Evolutionary conservation across 2,329 filamentous ascomycete genomes (phyloP).

Genomic region (Penicillium sp.): DNA sequence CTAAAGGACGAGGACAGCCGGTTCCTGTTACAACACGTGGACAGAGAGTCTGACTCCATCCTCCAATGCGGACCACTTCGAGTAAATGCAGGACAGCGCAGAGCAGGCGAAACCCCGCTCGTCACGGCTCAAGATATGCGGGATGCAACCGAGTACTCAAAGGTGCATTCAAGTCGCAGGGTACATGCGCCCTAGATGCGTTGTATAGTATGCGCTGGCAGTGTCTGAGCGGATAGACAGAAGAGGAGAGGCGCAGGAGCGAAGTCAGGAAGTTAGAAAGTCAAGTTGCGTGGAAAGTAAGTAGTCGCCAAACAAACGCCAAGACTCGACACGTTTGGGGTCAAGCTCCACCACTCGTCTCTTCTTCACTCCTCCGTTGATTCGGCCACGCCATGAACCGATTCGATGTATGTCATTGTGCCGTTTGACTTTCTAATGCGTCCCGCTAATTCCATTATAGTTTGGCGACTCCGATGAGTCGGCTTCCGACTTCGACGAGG

Average conservation of each 20-base stretch:
- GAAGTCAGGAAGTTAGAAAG: neutral
- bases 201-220: constrained; percentile 11
- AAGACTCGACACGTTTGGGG: constrained; percentile 20
- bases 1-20: constrained; percentile 30
- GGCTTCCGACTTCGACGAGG: constrained; percentile 56
- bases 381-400: constrained; percentile 28
- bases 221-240: constrained; percentile 2
- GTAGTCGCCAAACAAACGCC: constrained; percentile 14
- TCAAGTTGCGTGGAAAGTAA: neutral
- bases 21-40: constrained; percentile 28
- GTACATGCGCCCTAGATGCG: constrained; percentile 14
- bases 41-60: constrained; percentile 36
- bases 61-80: constrained; percentile 8
- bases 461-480: constrained; percentile 49
- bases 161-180: constrained; percentile 20
- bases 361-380: constrained; percentile 7
- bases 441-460: constrained; percentile 24
- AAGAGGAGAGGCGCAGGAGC: constrained; percentile 2
- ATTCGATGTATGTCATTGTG: constrained; percentile 30
- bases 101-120: constrained; percentile 19
- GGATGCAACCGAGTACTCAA: constrained; percentile 16
- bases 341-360: constrained; percentile 10
- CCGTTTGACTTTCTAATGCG: neutral
- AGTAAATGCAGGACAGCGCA: constrained; percentile 20
- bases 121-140: constrained; percentile 1